Conservation (phyloP, 352 stramenopile species). For the Phytophthora sp. region DNA sequence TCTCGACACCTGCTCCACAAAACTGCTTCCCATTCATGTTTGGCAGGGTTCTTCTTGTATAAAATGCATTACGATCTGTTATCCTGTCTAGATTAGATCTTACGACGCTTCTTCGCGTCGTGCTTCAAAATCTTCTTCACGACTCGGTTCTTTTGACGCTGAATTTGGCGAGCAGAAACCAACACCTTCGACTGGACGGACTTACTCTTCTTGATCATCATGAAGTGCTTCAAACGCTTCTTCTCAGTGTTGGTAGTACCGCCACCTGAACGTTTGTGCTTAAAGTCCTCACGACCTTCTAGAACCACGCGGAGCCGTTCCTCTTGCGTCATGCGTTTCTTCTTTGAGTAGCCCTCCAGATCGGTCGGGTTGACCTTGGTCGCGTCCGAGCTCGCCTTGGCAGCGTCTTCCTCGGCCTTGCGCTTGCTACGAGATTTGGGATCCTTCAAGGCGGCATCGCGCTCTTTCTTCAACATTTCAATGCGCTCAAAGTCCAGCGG, state of each 20-base stretch:
- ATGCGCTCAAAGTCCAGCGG: slow-evolving; percentile 91
- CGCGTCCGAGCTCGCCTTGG: slow-evolving; percentile 47
- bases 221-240: slow-evolving; percentile 97
- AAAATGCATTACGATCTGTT: slow-evolving; percentile 35
- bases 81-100: slow-evolving; percentile 61
- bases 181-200: slow-evolving; percentile 91
- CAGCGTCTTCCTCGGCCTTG: slow-evolving; percentile 78
- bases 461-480: slow-evolving; percentile 91
- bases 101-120: slow-evolving; percentile 81
- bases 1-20: too few relatives aligned
- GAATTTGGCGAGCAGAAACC: slow-evolving; percentile 84
- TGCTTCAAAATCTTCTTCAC: slow-evolving; percentile 91
- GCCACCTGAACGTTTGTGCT: slow-evolving; percentile 92
- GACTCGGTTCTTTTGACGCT: slow-evolving; percentile 74
- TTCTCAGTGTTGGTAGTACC: slow-evolving; percentile 99
- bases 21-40: too few relatives aligned
- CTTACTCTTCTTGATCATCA: slow-evolving; percentile 97
- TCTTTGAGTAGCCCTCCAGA: slow-evolving; percentile 89
- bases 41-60: too few relatives aligned
- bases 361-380: slow-evolving; percentile 82
- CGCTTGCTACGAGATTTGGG: slow-evolving; percentile 81
- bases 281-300: slow-evolving; percentile 91
- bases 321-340: slow-evolving; percentile 89
- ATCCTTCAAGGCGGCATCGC: slow-evolving; percentile 78
- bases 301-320: slow-evolving; percentile 85